Percentiles rank a stretch among this genome's conserved stretches.
These are phyloP conservation scores for Emydomyces testavorans DNA, from an alignment of 2,329 filamentous ascomycete species.

Conservation along the genomic window DNA sequence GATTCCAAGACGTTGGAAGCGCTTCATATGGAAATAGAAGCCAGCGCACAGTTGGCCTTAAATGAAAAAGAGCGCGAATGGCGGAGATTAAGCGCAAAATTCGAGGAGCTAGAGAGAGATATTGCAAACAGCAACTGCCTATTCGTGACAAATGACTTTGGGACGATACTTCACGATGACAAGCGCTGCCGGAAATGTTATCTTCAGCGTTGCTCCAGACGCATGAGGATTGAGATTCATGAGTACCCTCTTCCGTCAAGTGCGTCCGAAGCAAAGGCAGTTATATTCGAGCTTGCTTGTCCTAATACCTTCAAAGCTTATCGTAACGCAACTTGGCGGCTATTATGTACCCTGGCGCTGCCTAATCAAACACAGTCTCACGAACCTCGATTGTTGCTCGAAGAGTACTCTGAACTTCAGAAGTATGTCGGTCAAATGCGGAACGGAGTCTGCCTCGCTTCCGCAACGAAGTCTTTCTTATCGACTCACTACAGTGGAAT, in stretches of 20 bases:
- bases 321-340: slow-evolving; percentile 42
- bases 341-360: slow-evolving; percentile 33
- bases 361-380: slow-evolving; percentile 11
- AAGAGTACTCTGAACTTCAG: slow-evolving; percentile 26
- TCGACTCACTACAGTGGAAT: slow-evolving; percentile 40
- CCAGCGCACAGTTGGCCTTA: slow-evolving; percentile 21
- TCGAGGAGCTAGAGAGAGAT: slow-evolving; percentile 29
- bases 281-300: slow-evolving; percentile 43
- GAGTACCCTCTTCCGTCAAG: slow-evolving; percentile 41
- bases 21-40: slow-evolving; percentile 29
- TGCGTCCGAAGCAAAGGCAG: slow-evolving; percentile 27
- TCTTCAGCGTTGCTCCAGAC: slow-evolving; percentile 26
- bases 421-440: slow-evolving; percentile 16
- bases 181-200: slow-evolving; percentile 38
- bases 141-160: slow-evolving; percentile 15
- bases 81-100: slow-evolving; percentile 24
- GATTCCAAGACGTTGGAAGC: slow-evolving; percentile 19
- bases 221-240: slow-evolving; percentile 37
- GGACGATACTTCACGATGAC: slow-evolving; percentile 24
- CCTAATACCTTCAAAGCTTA: slow-evolving; percentile 40
- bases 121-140: slow-evolving; percentile 27
- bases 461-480: slow-evolving; percentile 38
- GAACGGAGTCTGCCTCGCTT: slow-evolving; percentile 33
- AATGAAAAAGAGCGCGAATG: slow-evolving; percentile 34
- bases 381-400: slow-evolving; percentile 23